phyloP scores from a whole-genome alignment of 2,329 filamentous ascomycete species.

The Xylaria sp. region DNA sequence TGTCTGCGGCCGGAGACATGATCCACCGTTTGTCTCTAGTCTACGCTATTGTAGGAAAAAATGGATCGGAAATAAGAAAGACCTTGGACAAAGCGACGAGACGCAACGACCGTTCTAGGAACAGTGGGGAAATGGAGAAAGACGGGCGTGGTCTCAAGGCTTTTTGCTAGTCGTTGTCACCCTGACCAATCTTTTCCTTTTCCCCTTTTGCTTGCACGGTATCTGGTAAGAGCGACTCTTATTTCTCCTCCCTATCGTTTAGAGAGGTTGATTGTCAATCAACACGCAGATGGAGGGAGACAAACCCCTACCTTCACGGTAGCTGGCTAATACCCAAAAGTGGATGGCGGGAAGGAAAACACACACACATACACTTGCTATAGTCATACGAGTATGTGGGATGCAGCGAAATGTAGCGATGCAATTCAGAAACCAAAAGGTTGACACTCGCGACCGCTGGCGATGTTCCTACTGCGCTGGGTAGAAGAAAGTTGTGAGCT shows the following conservation, averaged over 20 bases:
- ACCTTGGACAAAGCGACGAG: slow-evolving; percentile 26
- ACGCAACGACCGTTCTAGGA: slow-evolving; percentile 39
- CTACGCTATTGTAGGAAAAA: slow-evolving; percentile 25
- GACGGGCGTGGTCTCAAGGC: slow-evolving; percentile 11
- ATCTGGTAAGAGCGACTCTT: slow-evolving; percentile 11
- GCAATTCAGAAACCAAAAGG: slow-evolving; percentile 16
- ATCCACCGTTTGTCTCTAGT: slow-evolving; percentile 44
- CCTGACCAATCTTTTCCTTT: slow-evolving; percentile 25
- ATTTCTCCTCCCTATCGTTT: slow-evolving; percentile 8
- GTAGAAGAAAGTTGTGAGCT: slow-evolving; percentile 12
- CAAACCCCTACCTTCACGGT: slow-evolving; percentile 21
- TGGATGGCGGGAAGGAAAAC: slow-evolving; percentile 18
- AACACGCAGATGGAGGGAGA: slow-evolving; percentile 28
- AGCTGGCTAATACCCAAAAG: slow-evolving; percentile 19
- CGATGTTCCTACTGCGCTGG: slow-evolving; percentile 11
- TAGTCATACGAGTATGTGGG: slow-evolving; percentile 36
- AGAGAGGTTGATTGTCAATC: slow-evolving; percentile 26
- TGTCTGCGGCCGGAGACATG: slow-evolving; percentile 60
- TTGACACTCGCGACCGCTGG: slow-evolving; percentile 12
- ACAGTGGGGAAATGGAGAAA: slow-evolving; percentile 31
- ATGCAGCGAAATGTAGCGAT: slow-evolving; percentile 24
- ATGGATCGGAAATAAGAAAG: slow-evolving; percentile 35
- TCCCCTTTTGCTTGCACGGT: slow-evolving; percentile 6
- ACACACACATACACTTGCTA: slow-evolving; percentile 34
- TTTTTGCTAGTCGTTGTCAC: slow-evolving; percentile 17